Conservation (phyloP, 768 basidiomycete genomes). For the Tubosaeta sp. region DNA sequence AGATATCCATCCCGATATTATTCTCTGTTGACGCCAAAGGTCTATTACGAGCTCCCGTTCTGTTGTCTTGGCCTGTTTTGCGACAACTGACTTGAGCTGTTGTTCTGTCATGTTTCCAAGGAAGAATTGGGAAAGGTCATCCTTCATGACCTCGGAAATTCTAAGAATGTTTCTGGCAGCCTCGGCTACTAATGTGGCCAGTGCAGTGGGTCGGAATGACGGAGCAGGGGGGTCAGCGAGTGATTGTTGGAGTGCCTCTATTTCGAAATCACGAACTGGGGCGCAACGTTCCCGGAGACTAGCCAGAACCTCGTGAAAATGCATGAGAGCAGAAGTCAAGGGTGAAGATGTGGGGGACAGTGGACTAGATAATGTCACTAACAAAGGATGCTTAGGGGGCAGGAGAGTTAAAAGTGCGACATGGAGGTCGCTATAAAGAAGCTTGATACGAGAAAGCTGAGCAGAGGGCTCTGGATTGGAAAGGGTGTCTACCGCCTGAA, state of each 20-base stretch:
- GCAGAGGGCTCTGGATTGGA: constrained; percentile 54
- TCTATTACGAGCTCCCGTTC: constrained; percentile 54
- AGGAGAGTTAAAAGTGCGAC: constrained; percentile 53
- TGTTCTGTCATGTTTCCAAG: constrained; percentile 63
- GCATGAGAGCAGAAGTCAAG: constrained; percentile 49
- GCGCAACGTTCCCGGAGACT: constrained; percentile 61
- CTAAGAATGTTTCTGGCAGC: constrained; percentile 45
- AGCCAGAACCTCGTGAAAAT: constrained; percentile 51
- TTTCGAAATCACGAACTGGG: constrained; percentile 53
- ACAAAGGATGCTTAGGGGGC: constrained; percentile 47
- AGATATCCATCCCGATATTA: constrained; percentile 19
- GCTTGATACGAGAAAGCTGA: constrained; percentile 56
- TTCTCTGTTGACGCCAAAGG: constrained; percentile 40
- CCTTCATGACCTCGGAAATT: constrained; percentile 61
- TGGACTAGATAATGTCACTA: constrained; percentile 52
- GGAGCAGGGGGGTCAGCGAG: constrained; percentile 32
- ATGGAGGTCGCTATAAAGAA: constrained; percentile 51
- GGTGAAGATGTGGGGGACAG: constrained; percentile 67
- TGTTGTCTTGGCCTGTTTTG: constrained; percentile 47
- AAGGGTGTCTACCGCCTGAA: constrained; percentile 52
- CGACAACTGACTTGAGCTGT: constrained; percentile 47
- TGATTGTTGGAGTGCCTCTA: constrained; percentile 41
- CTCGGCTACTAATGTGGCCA: constrained; percentile 48
- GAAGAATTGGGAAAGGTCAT: constrained; percentile 62
- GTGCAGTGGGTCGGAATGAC: constrained; percentile 22